These are phyloP conservation scores for Dorcoceras hygrometricum DNA, from an alignment of 257 asterid genomes.

Conservation along the genomic window DNA sequence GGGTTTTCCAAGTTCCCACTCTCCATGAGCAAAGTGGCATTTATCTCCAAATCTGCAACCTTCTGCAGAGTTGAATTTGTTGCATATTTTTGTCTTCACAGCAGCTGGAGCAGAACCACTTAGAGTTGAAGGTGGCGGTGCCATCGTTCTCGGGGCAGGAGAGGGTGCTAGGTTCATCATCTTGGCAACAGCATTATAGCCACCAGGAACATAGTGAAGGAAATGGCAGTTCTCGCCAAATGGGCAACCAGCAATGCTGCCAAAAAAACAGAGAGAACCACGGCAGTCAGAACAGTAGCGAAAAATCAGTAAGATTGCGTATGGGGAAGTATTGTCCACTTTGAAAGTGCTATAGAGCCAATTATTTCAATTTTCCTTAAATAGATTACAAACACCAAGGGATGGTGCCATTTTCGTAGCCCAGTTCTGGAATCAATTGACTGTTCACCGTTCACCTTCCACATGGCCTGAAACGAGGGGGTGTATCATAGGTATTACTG, in stretches of 20 bases:
- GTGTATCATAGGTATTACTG: neutral
- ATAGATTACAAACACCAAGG: no score
- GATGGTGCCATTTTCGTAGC: neutral
- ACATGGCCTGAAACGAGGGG: neutral
- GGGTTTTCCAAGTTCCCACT: conserved; percentile 45
- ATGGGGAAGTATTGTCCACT: neutral
- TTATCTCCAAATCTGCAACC: conserved; percentile 58
- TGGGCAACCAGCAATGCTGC: conserved; percentile 28
- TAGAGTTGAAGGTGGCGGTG: conserved; percentile 29
- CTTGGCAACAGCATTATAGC: conserved; percentile 50
- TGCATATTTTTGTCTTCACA: conserved; percentile 73
- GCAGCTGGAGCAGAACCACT: conserved; percentile 49
- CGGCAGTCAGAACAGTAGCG: neutral
- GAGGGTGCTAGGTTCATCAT: conserved; percentile 45
- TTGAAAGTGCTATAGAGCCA: neutral
- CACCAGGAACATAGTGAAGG: conserved; percentile 54
- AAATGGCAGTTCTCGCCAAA: conserved; percentile 64
- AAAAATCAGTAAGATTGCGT: neutral
- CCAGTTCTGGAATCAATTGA: neutral
- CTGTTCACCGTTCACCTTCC: neutral
- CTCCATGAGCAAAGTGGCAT: conserved; percentile 59
- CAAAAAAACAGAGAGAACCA: neutral
- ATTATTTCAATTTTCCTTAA: neutral
- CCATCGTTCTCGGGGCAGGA: conserved; percentile 32
- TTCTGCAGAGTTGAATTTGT: conserved; percentile 61